A percentile compares a stretch with the other conserved stretches of the same genome.
Conservation (phyloP, 2,329 filamentous ascomycete species). For the Lizonia empirigonia region DNA sequence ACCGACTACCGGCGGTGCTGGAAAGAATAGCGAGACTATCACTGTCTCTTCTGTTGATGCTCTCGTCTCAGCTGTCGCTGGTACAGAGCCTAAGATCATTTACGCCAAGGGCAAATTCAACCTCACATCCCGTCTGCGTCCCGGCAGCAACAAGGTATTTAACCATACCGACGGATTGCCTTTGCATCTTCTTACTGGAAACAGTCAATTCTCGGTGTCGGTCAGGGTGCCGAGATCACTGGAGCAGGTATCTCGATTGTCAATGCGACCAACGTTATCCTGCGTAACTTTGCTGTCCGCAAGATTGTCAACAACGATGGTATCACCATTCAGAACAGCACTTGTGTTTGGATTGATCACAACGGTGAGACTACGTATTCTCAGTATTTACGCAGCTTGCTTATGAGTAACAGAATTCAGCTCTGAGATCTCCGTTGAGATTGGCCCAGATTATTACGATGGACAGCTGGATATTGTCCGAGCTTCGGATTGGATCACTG, state of each 20-base stretch:
- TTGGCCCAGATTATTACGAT: conserved; percentile 69
- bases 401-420: conserved; percentile 56
- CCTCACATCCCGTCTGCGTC: conserved; percentile 50
- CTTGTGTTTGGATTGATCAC: conserved; percentile 69
- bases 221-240: conserved; percentile 48
- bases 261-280: conserved; percentile 63
- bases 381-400: not conserved
- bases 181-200: conserved; percentile 44
- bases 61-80: conserved; percentile 37
- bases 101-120: conserved; percentile 53
- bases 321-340: conserved; percentile 63
- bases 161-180: not conserved
- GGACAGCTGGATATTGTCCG: conserved; percentile 69
- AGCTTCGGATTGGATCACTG: conserved; percentile 65
- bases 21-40: conserved; percentile 34
- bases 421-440: conserved; percentile 60
- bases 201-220: conserved; percentile 31
- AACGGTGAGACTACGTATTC: conserved; percentile 45
- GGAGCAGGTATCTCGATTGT: conserved; percentile 61
- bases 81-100: conserved; percentile 45
- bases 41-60: conserved; percentile 36
- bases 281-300: conserved; percentile 66
- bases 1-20: conserved; percentile 41
- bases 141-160: conserved; percentile 50
- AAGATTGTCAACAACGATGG: conserved; percentile 65